These are phyloP conservation scores for Trifolium subterraneum DNA, from an alignment of 306 rosid species.

Conservation along the genomic window DNA sequence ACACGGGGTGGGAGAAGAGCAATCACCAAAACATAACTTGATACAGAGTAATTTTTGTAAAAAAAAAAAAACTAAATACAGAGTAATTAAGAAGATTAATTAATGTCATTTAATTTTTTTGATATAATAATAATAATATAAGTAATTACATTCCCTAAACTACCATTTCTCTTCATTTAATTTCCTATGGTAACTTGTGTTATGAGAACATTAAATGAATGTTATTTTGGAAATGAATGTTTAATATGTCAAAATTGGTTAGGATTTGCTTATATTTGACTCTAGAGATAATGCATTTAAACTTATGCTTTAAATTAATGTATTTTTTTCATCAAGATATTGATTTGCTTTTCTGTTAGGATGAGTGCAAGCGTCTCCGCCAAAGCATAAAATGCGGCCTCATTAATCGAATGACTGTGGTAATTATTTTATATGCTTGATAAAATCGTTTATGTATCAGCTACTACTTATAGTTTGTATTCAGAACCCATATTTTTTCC, in stretches of 20 bases:
- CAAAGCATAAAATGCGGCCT: slow-evolving; percentile 99
- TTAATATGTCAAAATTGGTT: not conserved
- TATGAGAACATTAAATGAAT: not conserved
- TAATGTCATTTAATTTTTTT: not conserved
- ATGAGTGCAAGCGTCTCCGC: slow-evolving; percentile 97
- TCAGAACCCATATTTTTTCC: slow-evolving; percentile 43
- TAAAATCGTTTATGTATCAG: slow-evolving; percentile 17
- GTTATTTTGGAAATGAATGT: not conserved
- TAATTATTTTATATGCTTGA: slow-evolving; percentile 48
- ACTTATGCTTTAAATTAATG: slow-evolving; percentile 3
- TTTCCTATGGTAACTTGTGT: not conserved
- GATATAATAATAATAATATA: not conserved
- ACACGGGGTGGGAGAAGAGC: no score
- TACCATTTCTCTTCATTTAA: not conserved
- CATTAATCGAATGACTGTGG: slow-evolving; percentile 88
- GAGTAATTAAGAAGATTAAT: not conserved
- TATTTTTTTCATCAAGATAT: slow-evolving; percentile 27
- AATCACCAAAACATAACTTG: no score
- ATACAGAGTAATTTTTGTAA: no score
- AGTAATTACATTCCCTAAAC: not conserved
- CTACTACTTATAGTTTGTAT: slow-evolving; percentile 32
- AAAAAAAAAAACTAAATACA: no score
- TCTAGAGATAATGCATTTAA: not conserved
- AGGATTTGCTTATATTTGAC: not conserved
- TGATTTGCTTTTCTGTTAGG: slow-evolving; percentile 56